Percentiles rank a stretch among this genome's conserved stretches.
These are phyloP conservation scores for Phytophthora ohioensis DNA, from an alignment of 352 stramenopile genomes.

Conservation along the genomic window DNA sequence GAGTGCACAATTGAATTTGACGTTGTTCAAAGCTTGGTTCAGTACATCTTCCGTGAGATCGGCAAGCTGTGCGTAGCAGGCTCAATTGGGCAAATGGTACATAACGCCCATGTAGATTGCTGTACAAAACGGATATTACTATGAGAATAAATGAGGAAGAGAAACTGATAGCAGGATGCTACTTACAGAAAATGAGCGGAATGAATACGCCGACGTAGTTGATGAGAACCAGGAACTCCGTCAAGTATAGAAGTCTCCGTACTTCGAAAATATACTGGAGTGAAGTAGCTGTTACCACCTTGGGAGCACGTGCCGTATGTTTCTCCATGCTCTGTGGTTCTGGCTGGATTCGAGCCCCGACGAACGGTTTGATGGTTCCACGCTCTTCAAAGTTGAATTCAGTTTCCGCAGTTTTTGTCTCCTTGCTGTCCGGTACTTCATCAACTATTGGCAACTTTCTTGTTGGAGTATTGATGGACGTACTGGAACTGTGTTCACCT, in stretches of 20 bases:
- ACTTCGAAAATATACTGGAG: constrained; percentile 22
- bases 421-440: too few species aligned
- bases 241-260: constrained; percentile 37
- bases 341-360: constrained; percentile 20
- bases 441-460: neutral
- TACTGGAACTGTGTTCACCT: neutral
- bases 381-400: constrained; percentile 18
- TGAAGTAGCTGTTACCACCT: constrained; percentile 1
- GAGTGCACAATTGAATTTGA: constrained; percentile 31
- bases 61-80: constrained; percentile 33
- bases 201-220: constrained; percentile 47
- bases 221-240: constrained; percentile 42
- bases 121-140: neutral
- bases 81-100: constrained; percentile 33
- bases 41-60: constrained; percentile 26
- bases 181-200: constrained; percentile 40
- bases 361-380: neutral
- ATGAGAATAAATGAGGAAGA: neutral
- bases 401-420: neutral
- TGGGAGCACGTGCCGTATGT: neutral
- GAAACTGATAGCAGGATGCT: too few species aligned
- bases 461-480: neutral
- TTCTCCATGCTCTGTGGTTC: neutral
- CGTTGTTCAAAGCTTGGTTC: constrained; percentile 19
- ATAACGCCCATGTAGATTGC: constrained; percentile 34